These are phyloP conservation scores for Coemansia asiatica DNA, from an alignment of 192 early-diverging fungal genomes.

Conservation along the genomic window DNA sequence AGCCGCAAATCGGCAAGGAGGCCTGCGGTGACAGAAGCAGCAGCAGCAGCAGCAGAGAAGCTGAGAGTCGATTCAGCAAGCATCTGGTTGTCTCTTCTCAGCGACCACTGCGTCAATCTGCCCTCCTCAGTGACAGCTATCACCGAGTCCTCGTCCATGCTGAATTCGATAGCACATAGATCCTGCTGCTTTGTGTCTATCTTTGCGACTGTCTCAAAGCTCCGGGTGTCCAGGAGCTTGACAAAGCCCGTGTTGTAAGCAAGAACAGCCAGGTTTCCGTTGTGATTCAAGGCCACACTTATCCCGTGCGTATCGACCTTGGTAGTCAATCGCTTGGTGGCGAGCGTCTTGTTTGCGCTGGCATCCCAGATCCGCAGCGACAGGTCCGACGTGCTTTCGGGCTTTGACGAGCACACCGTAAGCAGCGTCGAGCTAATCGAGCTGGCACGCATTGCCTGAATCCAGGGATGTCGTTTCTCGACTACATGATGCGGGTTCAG, in stretches of 20 bases:
- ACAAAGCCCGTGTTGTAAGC: constrained; percentile 41
- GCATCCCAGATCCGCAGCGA: constrained; percentile 49
- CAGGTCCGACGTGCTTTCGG: constrained; percentile 40
- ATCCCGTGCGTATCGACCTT: constrained; percentile 38
- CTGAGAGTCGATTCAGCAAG: constrained; percentile 39
- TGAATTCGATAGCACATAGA: constrained; percentile 38
- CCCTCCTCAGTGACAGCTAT: constrained; percentile 43
- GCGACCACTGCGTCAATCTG: constrained; percentile 53
- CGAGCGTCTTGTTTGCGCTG: constrained; percentile 24
- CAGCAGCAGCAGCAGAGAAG: constrained; percentile 13
- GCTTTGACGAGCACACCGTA: constrained; percentile 42
- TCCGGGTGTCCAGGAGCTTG: constrained; percentile 39
- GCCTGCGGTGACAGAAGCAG: neutral
- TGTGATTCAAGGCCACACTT: constrained; percentile 52
- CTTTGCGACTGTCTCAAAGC: constrained; percentile 38
- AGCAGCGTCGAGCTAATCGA: constrained; percentile 38
- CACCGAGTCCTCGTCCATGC: constrained; percentile 45
- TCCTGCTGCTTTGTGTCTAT: constrained; percentile 35
- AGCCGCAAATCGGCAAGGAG: constrained; percentile 33
- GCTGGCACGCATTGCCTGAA: constrained; percentile 47
- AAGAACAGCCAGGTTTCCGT: constrained; percentile 44
- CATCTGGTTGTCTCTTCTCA: constrained; percentile 38
- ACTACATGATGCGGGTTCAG: constrained; percentile 36
- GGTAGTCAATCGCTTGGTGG: constrained; percentile 22
- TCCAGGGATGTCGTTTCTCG: constrained; percentile 38